phyloP scores from a whole-genome alignment of 495 filamentous ascomycete genomes.

The Pseudotulostoma volvatum region DNA sequence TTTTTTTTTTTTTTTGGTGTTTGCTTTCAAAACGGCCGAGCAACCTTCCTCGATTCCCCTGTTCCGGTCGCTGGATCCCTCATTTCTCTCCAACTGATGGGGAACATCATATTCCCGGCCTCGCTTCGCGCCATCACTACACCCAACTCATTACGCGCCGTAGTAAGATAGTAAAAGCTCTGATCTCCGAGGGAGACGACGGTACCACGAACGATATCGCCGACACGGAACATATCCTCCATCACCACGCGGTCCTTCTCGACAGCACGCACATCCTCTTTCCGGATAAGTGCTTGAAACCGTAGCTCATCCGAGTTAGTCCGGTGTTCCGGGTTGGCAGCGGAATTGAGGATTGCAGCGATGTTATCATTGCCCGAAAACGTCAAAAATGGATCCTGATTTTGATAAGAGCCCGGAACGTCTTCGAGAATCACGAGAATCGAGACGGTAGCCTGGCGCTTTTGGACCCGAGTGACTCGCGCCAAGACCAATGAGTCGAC shows the following conservation, averaged over 20 bases:
- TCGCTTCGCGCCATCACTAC: conserved; percentile 90
- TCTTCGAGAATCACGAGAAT: conserved; percentile 63
- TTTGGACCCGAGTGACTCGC: conserved; percentile 66
- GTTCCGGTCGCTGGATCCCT: conserved; percentile 62
- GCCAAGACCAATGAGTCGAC: conserved; percentile 70
- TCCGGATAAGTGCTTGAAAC: conserved; percentile 40
- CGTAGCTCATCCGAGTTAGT: conserved; percentile 32
- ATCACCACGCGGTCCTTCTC: conserved; percentile 92
- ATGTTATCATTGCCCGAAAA: conserved; percentile 35
- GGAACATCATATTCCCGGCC: conserved; percentile 74
- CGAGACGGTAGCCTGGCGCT: conserved; percentile 62
- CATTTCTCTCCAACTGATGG: conserved; percentile 90
- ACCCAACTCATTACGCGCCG: conserved; percentile 76
- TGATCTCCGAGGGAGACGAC: conserved; percentile 90
- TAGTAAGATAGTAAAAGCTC: conserved; percentile 81
- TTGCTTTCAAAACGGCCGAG: conserved; percentile 60
- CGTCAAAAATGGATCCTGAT: conserved; percentile 1
- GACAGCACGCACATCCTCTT: conserved; percentile 83
- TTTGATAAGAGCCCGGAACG: conserved; percentile 1
- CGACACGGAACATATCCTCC: conserved; percentile 79
- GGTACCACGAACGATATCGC: conserved; percentile 78
- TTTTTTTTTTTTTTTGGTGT: background rate
- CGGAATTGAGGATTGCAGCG: conserved; percentile 25
- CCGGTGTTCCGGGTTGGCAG: conserved; percentile 30
- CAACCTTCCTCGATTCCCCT: conserved; percentile 77